Conservation (phyloP, 2,329 filamentous ascomycete species). For the Nemania serpens region DNA sequence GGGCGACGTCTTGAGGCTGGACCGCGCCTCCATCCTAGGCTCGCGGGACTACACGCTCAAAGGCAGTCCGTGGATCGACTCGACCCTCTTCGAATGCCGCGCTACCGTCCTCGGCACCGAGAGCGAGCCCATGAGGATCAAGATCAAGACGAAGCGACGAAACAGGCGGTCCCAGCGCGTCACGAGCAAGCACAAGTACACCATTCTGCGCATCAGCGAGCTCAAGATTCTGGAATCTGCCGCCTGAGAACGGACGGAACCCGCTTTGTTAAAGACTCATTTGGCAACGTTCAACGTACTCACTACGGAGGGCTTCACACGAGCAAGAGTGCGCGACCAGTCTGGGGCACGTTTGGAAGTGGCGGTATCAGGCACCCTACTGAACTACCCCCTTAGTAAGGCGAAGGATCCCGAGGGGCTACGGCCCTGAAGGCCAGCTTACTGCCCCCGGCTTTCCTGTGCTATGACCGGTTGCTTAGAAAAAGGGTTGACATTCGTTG, state of each 20-base stretch:
- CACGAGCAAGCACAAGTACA: slow-evolving; percentile 89
- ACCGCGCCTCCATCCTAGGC: slow-evolving; percentile 81
- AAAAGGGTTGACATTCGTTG: too few species aligned
- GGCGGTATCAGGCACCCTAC: background rate
- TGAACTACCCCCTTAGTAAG: too few species aligned
- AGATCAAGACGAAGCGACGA: slow-evolving; percentile 81
- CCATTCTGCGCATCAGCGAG: slow-evolving; percentile 83
- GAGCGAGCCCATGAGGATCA: slow-evolving; percentile 74
- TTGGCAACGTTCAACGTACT: background rate
- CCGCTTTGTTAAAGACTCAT: too few species aligned
- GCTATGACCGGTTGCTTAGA: too few species aligned
- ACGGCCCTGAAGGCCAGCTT: too few species aligned
- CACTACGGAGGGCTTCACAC: too few species aligned
- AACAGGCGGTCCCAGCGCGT: slow-evolving; percentile 75
- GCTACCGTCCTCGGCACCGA: slow-evolving; percentile 85
- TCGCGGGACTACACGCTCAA: slow-evolving; percentile 90
- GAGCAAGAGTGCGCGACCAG: too few species aligned
- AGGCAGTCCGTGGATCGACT: slow-evolving; percentile 80
- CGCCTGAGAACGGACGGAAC: slow-evolving; percentile 1
- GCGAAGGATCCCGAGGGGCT: too few species aligned
- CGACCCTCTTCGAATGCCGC: slow-evolving; percentile 81
- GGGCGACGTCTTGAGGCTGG: slow-evolving; percentile 85
- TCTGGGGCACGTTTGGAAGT: background rate
- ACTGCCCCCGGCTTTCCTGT: too few species aligned
- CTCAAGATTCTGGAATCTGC: slow-evolving; percentile 59